A percentile compares a stretch with the other conserved stretches of the same genome.
Evolutionary conservation across 495 filamentous ascomycete genomes (phyloP).

Genomic region (Poronia punctata): DNA sequence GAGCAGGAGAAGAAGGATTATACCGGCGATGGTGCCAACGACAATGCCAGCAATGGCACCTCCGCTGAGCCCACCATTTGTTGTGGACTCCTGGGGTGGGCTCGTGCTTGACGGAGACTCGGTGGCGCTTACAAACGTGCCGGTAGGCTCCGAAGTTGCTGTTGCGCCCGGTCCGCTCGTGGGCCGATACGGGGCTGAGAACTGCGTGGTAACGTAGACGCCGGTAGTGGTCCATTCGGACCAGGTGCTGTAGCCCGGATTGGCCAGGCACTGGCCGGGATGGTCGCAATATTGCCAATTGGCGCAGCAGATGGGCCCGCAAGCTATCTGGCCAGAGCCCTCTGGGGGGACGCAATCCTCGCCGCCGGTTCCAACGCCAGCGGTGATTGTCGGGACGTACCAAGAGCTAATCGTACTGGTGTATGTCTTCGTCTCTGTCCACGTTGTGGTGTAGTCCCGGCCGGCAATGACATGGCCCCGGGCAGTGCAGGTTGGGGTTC

Average conservation of each 20-base stretch:
- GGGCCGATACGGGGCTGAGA: slow-evolving; percentile 57
- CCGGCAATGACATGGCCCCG: slow-evolving; percentile 6
- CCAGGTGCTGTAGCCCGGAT: slow-evolving; percentile 24
- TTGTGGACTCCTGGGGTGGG: slow-evolving; percentile 30
- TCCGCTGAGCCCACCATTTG: slow-evolving; percentile 55
- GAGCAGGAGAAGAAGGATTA: slow-evolving; percentile 62
- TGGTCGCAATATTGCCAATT: slow-evolving; percentile 59
- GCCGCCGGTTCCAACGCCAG: slow-evolving; percentile 26
- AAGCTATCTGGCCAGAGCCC: slow-evolving; percentile 55
- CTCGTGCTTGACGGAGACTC: slow-evolving; percentile 40
- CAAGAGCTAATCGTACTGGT: slow-evolving; percentile 57
- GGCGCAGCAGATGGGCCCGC: slow-evolving; percentile 70
- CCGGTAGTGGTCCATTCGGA: slow-evolving; percentile 31
- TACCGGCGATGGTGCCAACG: slow-evolving; percentile 73
- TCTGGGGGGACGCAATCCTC: slow-evolving; percentile 46
- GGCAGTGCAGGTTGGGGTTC: slow-evolving; percentile 30
- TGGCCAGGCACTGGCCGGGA: slow-evolving; percentile 39
- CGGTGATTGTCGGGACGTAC: slow-evolving; percentile 31
- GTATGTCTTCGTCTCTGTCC: slow-evolving; percentile 58
- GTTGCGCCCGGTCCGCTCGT: slow-evolving; percentile 53
- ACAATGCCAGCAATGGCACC: slow-evolving; percentile 96
- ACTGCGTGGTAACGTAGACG: slow-evolving; percentile 40
- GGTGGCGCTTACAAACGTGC: slow-evolving; percentile 31
- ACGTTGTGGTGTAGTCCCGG: slow-evolving; percentile 60
- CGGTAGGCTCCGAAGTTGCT: slow-evolving; percentile 33